A percentile compares a stretch with the other conserved stretches of the same genome.
These are phyloP conservation scores for Cordyceps fumosorosea DNA, from an alignment of 2,329 filamentous ascomycete species.

Conservation along the genomic window DNA sequence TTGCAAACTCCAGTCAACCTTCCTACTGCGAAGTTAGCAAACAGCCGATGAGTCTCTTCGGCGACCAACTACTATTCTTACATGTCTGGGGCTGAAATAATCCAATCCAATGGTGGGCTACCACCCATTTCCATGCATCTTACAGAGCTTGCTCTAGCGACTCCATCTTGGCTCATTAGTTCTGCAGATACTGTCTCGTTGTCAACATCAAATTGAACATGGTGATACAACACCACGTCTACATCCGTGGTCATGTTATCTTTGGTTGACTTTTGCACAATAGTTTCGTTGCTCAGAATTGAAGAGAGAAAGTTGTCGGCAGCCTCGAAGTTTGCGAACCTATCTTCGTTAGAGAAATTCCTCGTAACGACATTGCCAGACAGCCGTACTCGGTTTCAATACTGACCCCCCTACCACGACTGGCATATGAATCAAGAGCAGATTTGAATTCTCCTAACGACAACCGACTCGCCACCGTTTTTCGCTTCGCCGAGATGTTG, in stretches of 20 bases:
- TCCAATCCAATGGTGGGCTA: constrained; percentile 17
- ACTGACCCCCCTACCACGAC: constrained; percentile 22
- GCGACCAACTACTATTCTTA: constrained; percentile 16
- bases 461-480: constrained; percentile 18
- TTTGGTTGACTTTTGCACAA: background rate
- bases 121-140: background rate
- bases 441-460: constrained; percentile 21
- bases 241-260: background rate
- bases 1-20: constrained; percentile 28
- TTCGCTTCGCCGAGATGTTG: constrained; percentile 22
- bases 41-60: background rate
- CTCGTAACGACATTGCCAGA: background rate
- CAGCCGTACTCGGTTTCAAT: constrained; percentile 23
- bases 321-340: background rate
- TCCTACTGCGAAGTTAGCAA: background rate
- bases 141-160: background rate
- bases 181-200: background rate
- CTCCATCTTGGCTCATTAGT: background rate
- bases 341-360: background rate
- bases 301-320: background rate
- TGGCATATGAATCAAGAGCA: constrained; percentile 22
- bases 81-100: constrained; percentile 30
- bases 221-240: background rate
- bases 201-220: background rate
- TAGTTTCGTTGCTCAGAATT: background rate